Conservation (phyloP, 192 early-diverging fungal species). For the Coemansia reversa region DNA sequence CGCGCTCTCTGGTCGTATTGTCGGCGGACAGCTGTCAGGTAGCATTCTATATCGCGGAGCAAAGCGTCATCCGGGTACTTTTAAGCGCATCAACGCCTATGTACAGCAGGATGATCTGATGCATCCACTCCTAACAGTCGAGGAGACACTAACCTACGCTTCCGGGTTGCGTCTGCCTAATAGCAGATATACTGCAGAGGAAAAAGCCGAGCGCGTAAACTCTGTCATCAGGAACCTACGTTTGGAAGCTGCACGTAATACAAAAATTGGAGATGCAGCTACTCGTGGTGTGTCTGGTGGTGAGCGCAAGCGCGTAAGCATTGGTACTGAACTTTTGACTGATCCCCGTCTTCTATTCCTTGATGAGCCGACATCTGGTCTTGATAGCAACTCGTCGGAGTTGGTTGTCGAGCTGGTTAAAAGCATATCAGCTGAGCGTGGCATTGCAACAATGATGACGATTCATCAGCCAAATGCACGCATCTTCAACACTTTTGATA, state of each 20-base stretch:
- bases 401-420: conserved; percentile 64
- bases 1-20: conserved; percentile 68
- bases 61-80: conserved; percentile 43
- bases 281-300: conserved; percentile 58
- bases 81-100: conserved; percentile 54
- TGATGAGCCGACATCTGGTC: conserved; percentile 65
- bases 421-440: conserved; percentile 58
- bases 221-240: conserved; percentile 67
- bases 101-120: conserved; percentile 61
- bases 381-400: conserved; percentile 70
- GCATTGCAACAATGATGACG: conserved; percentile 77
- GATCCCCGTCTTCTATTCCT: conserved; percentile 59
- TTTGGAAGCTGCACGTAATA: conserved; percentile 60
- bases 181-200: conserved; percentile 37
- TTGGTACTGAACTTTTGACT: conserved; percentile 56
- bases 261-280: conserved; percentile 53
- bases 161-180: conserved; percentile 71
- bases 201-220: conserved; percentile 64
- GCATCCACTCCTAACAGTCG: conserved; percentile 68
- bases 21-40: conserved; percentile 58
- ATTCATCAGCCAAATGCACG: conserved; percentile 90
- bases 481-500: conserved; percentile 81
- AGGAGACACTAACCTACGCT: conserved; percentile 74
- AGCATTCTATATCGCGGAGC: conserved; percentile 57
- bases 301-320: conserved; percentile 57